Conservation (phyloP, 164 flowering plant genomes). For the Umbellularia californica region DNA sequence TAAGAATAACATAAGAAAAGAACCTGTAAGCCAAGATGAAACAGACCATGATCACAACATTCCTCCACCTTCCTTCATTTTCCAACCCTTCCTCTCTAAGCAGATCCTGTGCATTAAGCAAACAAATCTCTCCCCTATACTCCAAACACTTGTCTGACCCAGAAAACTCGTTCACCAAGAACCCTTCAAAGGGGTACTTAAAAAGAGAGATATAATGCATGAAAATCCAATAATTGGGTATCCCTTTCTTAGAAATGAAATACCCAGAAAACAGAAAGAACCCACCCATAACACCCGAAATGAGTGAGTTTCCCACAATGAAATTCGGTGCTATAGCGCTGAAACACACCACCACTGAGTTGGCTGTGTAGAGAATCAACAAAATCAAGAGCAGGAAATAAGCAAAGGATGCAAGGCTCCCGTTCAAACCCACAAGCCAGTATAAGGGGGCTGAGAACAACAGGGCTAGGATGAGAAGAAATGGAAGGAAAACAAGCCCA, state of each 20-base stretch:
- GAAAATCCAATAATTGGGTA: constrained; percentile 82
- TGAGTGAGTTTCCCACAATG: constrained; percentile 87
- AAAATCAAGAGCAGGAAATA: constrained; percentile 70
- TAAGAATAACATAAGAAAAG: constrained; percentile 75
- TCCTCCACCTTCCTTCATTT: constrained; percentile 68
- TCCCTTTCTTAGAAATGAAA: constrained; percentile 73
- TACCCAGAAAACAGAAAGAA: constrained; percentile 93
- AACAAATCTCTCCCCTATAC: constrained; percentile 61
- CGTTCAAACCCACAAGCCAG: constrained; percentile 85
- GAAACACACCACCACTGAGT: constrained; percentile 92
- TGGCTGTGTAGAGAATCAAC: constrained; percentile 83
- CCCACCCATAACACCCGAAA: constrained; percentile 88
- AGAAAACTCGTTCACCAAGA: constrained; percentile 84
- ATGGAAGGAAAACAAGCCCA: constrained; percentile 79
- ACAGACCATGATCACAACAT: constrained; percentile 66
- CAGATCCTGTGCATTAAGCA: constrained; percentile 68
- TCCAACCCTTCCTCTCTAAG: constrained; percentile 73
- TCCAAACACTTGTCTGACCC: constrained; percentile 63
- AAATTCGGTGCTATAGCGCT: constrained; percentile 91
- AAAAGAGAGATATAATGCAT: constrained; percentile 88
- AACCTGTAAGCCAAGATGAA: constrained; percentile 82
- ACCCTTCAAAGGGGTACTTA: constrained; percentile 96
- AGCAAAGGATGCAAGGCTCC: constrained; percentile 42
- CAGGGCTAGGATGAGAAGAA: constrained; percentile 63
- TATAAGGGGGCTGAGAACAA: constrained; percentile 70